Evolutionary conservation across 345 rosid genomes (phyloP).

Genomic region (Eucalyptus paniculata): DNA sequence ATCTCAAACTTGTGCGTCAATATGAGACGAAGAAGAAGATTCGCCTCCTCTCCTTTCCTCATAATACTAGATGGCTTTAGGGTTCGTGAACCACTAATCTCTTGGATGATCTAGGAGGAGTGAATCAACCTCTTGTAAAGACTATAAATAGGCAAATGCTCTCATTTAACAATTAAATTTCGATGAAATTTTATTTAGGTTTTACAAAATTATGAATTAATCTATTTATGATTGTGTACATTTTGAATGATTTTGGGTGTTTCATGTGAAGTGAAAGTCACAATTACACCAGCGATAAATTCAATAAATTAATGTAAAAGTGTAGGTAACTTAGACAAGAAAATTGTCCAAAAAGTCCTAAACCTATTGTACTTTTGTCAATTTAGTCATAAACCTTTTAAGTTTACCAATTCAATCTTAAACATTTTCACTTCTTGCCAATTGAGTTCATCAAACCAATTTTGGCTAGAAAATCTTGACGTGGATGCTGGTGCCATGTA

Average conservation of each 20-base stretch:
- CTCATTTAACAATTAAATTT: neutral
- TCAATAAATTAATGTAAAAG: neutral
- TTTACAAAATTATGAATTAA: neutral
- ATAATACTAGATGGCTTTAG: neutral
- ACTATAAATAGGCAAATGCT: neutral
- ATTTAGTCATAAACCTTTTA: too few relatives aligned
- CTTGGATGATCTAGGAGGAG: neutral
- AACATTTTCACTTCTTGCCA: too few relatives aligned
- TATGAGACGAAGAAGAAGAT: neutral
- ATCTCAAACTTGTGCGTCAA: neutral
- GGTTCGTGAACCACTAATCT: neutral
- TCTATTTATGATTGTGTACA: neutral
- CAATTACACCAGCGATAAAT: neutral
- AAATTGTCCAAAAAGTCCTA: too few relatives aligned
- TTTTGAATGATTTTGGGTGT: neutral
- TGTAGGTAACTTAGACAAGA: neutral
- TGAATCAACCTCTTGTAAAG: neutral
- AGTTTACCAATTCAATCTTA: too few relatives aligned
- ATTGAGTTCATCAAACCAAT: too few relatives aligned
- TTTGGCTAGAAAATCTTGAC: too few relatives aligned
- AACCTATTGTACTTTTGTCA: too few relatives aligned
- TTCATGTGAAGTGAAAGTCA: neutral
- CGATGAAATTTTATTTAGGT: neutral
- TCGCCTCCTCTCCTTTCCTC: neutral
- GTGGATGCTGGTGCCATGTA: fast-evolving